Evolutionary conservation across 1,139 yeast species (phyloP).

Genomic region (Blastobotrys raffinosifermentans): DNA sequence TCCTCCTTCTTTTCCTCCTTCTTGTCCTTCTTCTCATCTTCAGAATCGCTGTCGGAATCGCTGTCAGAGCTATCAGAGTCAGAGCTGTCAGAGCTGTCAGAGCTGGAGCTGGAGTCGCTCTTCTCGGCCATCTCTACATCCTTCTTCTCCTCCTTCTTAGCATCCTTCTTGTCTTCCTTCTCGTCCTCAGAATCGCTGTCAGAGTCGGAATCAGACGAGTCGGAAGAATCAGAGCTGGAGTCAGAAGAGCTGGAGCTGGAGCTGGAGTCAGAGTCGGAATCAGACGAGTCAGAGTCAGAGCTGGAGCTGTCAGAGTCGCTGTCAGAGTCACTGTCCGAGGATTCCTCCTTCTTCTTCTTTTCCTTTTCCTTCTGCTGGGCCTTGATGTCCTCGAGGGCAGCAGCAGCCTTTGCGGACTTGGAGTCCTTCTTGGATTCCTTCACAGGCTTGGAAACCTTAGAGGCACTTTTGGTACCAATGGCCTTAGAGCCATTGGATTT

Average conservation of each 20-base stretch:
- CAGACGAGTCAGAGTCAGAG: constrained; percentile 19
- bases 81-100: constrained; percentile 25
- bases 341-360: constrained; percentile 19
- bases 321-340: constrained; percentile 31
- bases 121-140: constrained; percentile 16
- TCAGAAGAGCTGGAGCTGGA: constrained; percentile 22
- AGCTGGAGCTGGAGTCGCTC: constrained; percentile 17
- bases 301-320: constrained; percentile 21
- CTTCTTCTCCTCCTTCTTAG: constrained; percentile 28
- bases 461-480: constrained; percentile 24
- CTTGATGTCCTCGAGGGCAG: constrained; percentile 21
- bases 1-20: constrained; percentile 19
- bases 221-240: constrained; percentile 22
- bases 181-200: constrained; percentile 23
- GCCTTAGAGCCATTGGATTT: constrained; percentile 30
- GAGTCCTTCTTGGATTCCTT: constrained; percentile 18
- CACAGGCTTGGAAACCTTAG: constrained; percentile 13
- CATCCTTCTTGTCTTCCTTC: constrained; percentile 14
- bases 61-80: constrained; percentile 20
- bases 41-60: constrained; percentile 8
- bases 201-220: constrained; percentile 30
- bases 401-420: constrained; percentile 26
- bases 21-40: constrained; percentile 7
- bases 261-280: constrained; percentile 19
- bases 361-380: constrained; percentile 5